Conservation (phyloP, 202 grass and related monocot species). For the Thinopyrum obtusiflorum region DNA sequence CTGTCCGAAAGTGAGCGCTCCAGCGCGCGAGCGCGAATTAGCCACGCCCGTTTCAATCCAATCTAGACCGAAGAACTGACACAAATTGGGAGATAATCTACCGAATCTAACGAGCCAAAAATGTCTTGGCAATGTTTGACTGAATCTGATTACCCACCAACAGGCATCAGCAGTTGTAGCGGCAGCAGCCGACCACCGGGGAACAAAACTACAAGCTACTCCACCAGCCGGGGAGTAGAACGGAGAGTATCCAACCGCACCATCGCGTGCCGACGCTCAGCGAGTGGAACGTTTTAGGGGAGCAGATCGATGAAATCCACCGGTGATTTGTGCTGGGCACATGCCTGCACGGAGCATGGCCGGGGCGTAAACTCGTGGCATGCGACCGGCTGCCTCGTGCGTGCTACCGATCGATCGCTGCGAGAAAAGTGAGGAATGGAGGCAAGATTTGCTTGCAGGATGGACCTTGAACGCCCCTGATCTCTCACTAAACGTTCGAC, state of each 20-base stretch:
- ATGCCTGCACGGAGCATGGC: constrained; percentile 17
- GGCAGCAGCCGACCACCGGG: constrained; percentile 12
- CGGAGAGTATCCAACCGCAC: neutral
- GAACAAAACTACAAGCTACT: constrained; percentile 16
- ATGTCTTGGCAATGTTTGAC: neutral
- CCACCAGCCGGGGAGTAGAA: neutral
- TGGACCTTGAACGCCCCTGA: neutral
- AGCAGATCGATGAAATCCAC: constrained; percentile 23
- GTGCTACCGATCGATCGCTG: too few relatives aligned
- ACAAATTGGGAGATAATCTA: neutral
- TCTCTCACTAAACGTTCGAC: too few relatives aligned
- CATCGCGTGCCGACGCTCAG: neutral
- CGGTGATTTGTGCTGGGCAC: constrained; percentile 24
- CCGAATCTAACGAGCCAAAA: neutral
- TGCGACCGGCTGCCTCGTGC: neutral
- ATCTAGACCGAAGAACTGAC: neutral
- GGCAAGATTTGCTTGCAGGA: too few relatives aligned
- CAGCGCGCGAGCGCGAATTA: too few relatives aligned
- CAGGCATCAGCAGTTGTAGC: neutral
- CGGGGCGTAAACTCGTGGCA: neutral
- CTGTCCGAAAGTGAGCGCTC: too few relatives aligned
- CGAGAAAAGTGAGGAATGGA: too few relatives aligned
- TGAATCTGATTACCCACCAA: neutral
- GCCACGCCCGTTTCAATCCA: neutral
- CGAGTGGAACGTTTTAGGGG: neutral